Conservation (phyloP, 345 rosid species). For the Populus tremula region DNA sequence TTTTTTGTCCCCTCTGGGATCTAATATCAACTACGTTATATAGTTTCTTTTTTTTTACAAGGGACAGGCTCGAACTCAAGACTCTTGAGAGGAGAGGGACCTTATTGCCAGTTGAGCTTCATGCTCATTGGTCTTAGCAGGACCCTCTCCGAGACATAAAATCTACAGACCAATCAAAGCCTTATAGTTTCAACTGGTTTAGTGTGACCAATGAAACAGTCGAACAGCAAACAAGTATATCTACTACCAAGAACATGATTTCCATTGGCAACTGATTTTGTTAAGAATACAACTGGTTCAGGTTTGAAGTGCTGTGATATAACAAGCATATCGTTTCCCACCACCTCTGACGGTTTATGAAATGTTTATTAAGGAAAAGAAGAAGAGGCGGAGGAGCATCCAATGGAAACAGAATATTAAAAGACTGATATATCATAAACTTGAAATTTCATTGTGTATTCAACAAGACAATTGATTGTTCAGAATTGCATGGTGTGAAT, state of each 20-base stretch:
- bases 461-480: slow-evolving; percentile 3
- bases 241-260: neutral
- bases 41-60: neutral
- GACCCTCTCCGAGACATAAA: neutral
- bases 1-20: neutral
- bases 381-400: neutral
- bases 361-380: neutral
- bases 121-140: neutral
- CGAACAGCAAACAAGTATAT: neutral
- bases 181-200: neutral
- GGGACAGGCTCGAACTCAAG: no score
- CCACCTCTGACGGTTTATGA: neutral
- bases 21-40: neutral
- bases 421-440: neutral
- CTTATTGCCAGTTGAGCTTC: no score
- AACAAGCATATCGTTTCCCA: neutral
- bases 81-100: no score
- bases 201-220: no score
- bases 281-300: neutral
- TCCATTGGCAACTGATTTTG: neutral
- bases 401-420: neutral
- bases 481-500: neutral
- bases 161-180: neutral
- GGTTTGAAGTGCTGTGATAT: neutral
- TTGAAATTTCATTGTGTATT: neutral